Percentiles rank a stretch among this genome's conserved stretches.
These are phyloP conservation scores for Peniophora sp. DNA, from an alignment of 1,284 basidiomycete genomes.

Conservation along the genomic window DNA sequence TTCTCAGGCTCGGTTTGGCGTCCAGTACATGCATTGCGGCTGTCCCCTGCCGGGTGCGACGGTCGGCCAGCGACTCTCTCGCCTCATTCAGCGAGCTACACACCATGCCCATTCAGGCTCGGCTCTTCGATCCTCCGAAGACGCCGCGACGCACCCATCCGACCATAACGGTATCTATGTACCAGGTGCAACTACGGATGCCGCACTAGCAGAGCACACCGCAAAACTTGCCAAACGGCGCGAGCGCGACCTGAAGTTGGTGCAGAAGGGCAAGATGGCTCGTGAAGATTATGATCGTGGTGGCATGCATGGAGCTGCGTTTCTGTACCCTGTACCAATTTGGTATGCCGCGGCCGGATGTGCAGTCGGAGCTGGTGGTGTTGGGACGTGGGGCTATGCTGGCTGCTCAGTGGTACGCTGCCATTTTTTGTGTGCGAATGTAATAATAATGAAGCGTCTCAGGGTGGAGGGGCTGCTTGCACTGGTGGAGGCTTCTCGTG, in stretches of 20 bases:
- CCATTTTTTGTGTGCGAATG: too few species aligned
- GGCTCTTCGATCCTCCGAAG: slow-evolving; percentile 16
- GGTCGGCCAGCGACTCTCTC: slow-evolving; percentile 20
- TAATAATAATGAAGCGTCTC: too few species aligned
- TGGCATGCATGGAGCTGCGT: slow-evolving; percentile 13
- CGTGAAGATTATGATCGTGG: slow-evolving; percentile 10
- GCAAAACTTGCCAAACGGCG: slow-evolving; percentile 12
- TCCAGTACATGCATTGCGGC: slow-evolving; percentile 20
- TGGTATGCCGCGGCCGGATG: not conserved
- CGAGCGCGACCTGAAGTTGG: slow-evolving; percentile 14
- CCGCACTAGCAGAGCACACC: slow-evolving; percentile 1
- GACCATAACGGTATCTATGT: slow-evolving; percentile 21
- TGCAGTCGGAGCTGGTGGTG: not conserved
- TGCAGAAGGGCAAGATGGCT: slow-evolving; percentile 13
- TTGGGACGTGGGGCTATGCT: slow-evolving; percentile 3
- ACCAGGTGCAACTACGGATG: slow-evolving; percentile 5
- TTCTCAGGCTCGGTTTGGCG: slow-evolving; percentile 15
- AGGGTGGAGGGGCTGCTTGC: too few species aligned
- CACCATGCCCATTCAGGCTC: slow-evolving; percentile 16
- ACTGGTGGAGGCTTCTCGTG: too few species aligned
- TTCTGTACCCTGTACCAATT: slow-evolving; percentile 18
- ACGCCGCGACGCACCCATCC: slow-evolving; percentile 31
- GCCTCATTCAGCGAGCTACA: slow-evolving; percentile 11
- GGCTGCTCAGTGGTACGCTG: slow-evolving; percentile 8
- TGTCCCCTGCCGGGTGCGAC: slow-evolving; percentile 18